Conservation (phyloP, 2,329 filamentous ascomycete genomes). For the Colletotrichum chlorophyti region DNA sequence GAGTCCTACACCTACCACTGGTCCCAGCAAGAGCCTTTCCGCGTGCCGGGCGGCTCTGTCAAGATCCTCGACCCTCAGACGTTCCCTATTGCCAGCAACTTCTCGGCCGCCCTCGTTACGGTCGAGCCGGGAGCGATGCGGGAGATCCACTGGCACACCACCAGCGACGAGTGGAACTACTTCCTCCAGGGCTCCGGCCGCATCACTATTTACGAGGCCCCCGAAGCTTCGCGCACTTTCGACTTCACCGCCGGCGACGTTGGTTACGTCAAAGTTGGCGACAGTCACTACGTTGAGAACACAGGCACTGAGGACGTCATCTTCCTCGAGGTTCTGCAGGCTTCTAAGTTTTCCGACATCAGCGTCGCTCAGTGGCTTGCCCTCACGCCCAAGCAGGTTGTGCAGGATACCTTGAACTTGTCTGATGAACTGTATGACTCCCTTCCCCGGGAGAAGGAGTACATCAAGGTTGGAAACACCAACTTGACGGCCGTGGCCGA, state of each 20-base stretch:
- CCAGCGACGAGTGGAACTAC: constrained; percentile 66
- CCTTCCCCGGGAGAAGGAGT: constrained; percentile 48
- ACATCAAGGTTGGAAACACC: constrained; percentile 48
- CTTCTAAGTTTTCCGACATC: constrained; percentile 58
- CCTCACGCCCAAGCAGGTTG: constrained; percentile 62
- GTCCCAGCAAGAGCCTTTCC: constrained; percentile 56
- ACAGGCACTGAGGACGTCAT: constrained; percentile 62
- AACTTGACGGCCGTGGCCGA: constrained; percentile 41
- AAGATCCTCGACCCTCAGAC: constrained; percentile 64
- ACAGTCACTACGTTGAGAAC: constrained; percentile 68
- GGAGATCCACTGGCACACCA: constrained; percentile 69
- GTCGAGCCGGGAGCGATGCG: constrained; percentile 69
- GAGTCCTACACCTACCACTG: constrained; percentile 57
- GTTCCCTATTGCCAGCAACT: constrained; percentile 62
- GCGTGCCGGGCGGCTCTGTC: constrained; percentile 61
- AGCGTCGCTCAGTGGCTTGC: constrained; percentile 65
- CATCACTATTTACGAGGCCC: constrained; percentile 62
- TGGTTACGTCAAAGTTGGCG: constrained; percentile 61
- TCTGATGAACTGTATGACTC: constrained; percentile 42
- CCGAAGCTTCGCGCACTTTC: constrained; percentile 57
- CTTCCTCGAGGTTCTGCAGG: constrained; percentile 66
- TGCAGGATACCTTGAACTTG: constrained; percentile 60
- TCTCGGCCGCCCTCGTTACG: constrained; percentile 63
- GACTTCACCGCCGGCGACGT: constrained; percentile 67
- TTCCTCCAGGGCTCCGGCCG: constrained; percentile 63